Conservation (phyloP, 169 alveolate genomes). For the Plasmodium berghei region DNA sequence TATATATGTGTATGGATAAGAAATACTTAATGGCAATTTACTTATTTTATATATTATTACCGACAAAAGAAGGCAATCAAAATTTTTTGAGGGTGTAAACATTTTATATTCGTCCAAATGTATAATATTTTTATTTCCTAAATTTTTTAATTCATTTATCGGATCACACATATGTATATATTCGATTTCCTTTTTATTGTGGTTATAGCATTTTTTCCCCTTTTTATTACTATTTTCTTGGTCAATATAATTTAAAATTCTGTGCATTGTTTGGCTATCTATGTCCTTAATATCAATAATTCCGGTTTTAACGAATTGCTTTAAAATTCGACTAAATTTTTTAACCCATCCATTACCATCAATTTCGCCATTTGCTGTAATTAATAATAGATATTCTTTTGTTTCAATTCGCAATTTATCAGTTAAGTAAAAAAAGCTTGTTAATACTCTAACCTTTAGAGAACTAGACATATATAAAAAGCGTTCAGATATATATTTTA, state of each 20-base stretch:
- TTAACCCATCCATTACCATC: conserved; percentile 94
- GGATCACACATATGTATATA: conserved; percentile 77
- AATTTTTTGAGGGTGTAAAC: conserved; percentile 72
- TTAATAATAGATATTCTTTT: conserved; percentile 59
- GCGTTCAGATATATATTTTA: conserved; percentile 83
- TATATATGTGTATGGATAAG: no score
- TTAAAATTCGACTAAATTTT: conserved; percentile 88
- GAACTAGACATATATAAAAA: conserved; percentile 86
- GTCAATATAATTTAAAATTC: conserved; percentile 89
- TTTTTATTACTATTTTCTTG: conserved; percentile 82
- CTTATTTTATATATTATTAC: conserved; percentile 8
- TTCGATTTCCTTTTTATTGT: conserved; percentile 66
- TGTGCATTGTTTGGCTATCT: conserved; percentile 92
- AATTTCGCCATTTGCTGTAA: conserved; percentile 87
- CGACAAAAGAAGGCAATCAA: conserved; percentile 73
- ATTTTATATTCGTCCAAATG: conserved; percentile 73
- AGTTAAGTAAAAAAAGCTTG: conserved; percentile 82
- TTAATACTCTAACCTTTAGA: conserved; percentile 85
- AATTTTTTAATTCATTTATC: conserved; percentile 65
- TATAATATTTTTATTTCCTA: conserved; percentile 70
- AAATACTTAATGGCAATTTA: no score
- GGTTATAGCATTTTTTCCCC: conserved; percentile 33
- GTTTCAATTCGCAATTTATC: conserved; percentile 79
- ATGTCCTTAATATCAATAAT: conserved; percentile 89
- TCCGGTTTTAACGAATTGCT: conserved; percentile 90